A percentile compares a stretch with the other conserved stretches of the same genome.
phyloP scores from a whole-genome alignment of 1,139 yeast species.

The Zhuliangozyma blackwelliae region DNA sequence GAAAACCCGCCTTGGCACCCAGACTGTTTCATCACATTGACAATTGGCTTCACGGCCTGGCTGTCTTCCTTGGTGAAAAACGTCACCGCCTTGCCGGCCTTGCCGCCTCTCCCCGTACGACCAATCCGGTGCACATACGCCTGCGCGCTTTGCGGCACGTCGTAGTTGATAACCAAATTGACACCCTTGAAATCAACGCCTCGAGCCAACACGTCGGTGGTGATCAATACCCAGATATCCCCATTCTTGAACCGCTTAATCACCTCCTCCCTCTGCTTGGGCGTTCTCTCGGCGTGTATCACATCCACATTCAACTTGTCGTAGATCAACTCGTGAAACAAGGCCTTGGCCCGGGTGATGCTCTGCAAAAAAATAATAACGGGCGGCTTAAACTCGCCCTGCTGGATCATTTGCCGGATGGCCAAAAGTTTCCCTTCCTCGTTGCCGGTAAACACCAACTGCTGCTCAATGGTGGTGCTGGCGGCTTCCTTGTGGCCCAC shows the following conservation, averaged over 20 bases:
- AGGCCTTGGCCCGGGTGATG: constrained; percentile 89
- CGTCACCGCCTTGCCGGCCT: constrained; percentile 81
- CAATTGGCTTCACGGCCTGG: constrained; percentile 70
- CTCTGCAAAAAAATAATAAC: constrained; percentile 89
- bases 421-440: constrained; percentile 94
- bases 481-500: constrained; percentile 97
- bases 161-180: constrained; percentile 90
- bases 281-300: constrained; percentile 92
- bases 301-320: constrained; percentile 93
- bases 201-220: constrained; percentile 93
- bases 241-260: constrained; percentile 84
- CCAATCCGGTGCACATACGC: constrained; percentile 97
- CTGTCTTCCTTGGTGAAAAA: constrained; percentile 90
- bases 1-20: constrained; percentile 66
- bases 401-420: constrained; percentile 78
- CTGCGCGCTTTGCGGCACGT: constrained; percentile 91
- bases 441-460: constrained; percentile 79
- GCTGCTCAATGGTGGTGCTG: constrained; percentile 76
- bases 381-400: constrained; percentile 89
- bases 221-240: constrained; percentile 91
- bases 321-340: constrained; percentile 85
- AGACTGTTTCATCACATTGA: constrained; percentile 93
- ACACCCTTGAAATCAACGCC: constrained; percentile 98
- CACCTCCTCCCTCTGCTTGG: constrained; percentile 79
- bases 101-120: constrained; percentile 96